Conservation (phyloP, 306 rosid species). For the Cucurbita ficifolia region DNA sequence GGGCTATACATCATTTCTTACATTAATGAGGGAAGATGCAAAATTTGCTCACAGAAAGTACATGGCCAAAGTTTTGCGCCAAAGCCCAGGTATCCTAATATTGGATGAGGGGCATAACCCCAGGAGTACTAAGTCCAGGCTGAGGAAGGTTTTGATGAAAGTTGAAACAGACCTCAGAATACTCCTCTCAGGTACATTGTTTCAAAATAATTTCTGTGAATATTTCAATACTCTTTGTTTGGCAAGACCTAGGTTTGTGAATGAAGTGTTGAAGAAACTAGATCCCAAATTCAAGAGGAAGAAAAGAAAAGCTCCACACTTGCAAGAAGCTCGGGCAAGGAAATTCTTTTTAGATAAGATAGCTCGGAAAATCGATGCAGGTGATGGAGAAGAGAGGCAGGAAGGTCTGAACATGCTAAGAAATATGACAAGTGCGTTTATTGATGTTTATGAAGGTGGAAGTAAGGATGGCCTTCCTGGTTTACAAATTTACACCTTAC, state of each 20-base stretch:
- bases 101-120: slow-evolving; percentile 98
- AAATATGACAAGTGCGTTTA: slow-evolving; percentile 59
- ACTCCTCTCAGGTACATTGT: slow-evolving; percentile 85
- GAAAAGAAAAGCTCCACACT: slow-evolving; percentile 27
- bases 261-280: slow-evolving; percentile 57
- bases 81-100: slow-evolving; percentile 71
- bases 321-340: slow-evolving; percentile 61
- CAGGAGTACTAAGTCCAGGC: slow-evolving; percentile 78
- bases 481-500: slow-evolving; percentile 75
- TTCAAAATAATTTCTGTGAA: slow-evolving; percentile 91
- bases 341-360: slow-evolving; percentile 70
- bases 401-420: slow-evolving; percentile 71
- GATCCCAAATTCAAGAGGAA: slow-evolving; percentile 55
- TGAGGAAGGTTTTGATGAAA: slow-evolving; percentile 86
- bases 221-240: slow-evolving; percentile 83
- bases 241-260: slow-evolving; percentile 69
- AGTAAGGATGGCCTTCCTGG: slow-evolving; percentile 70
- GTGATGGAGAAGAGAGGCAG: slow-evolving; percentile 42
- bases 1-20: slow-evolving; percentile 80
- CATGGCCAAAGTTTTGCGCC: slow-evolving; percentile 78
- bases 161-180: slow-evolving; percentile 70
- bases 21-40: slow-evolving; percentile 74
- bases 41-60: slow-evolving; percentile 58
- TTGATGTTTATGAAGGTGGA: slow-evolving; percentile 83
- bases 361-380: slow-evolving; percentile 71